Base-by-base conservation (phyloP, 495 filamentous ascomycete genomes). In the Evernia prunastri region DNA sequence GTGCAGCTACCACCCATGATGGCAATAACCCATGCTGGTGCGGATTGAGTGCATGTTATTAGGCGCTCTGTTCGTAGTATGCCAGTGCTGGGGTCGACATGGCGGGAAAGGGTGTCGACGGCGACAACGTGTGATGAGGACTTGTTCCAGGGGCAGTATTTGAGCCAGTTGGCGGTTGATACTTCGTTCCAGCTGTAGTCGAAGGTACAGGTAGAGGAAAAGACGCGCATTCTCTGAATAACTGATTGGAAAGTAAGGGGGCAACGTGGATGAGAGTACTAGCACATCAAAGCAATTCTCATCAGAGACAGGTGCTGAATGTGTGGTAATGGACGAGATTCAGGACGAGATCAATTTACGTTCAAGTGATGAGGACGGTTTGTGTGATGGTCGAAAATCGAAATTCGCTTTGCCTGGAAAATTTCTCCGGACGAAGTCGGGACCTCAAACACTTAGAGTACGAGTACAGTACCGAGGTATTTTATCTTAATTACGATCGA, bases 181-280 rank as follows among this genome's bases (percentile, higher is more conserved):
- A 97, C 95, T 75, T 97, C 95, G 68, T 92, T 88, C 93, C 94
- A 98, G 33, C 91, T 92, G 80, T 98, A 98, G 75, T 96, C 83
- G 78, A 97, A 97, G 27, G 89, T 91, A 75, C 88, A 91, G 37
- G 78, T 78, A 65, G 89, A 90, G 40, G 91, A 88, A 73, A 97
- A 98, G 72, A 98, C 89, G 82, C 93, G 96, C 94, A 98, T 98
- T 42, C 59, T 74, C 43, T 27, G 37, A 15, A 23, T 4, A 10
- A n/a, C 13, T 10, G 23, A 10, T 49, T 12, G 45, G 25, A n/a
- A n/a, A n/a, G n/a, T n/a, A n/a, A n/a, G n/a, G 10, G 45, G 23
- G 8, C 10, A 23, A 12, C 12, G 45, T 25, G 23, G 45, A 23
- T 49, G 45, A 49, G 23, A 25, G 17, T 42, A 42, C 5, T 3